Conservation (phyloP, 2,329 filamentous ascomycete genomes). For the Pezicula rhizophila region DNA sequence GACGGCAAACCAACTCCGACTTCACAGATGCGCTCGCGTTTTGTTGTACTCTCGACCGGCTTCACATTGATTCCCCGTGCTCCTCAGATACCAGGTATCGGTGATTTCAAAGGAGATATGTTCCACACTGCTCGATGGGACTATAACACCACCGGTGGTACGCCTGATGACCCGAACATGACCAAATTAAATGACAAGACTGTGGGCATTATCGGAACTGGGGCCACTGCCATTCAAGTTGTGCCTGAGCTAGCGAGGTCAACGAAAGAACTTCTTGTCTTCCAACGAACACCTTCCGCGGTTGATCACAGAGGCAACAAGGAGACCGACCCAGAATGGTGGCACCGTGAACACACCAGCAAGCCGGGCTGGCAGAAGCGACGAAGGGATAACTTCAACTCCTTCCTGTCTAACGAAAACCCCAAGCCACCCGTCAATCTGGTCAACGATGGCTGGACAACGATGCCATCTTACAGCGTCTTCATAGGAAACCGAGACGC, state of each 20-base stretch:
- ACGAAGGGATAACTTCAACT: constrained; percentile 39
- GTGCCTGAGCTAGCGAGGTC: constrained; percentile 38
- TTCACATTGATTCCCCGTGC: too few species aligned
- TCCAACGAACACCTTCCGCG: constrained; percentile 47
- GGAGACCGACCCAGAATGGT: constrained; percentile 37
- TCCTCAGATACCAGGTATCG: constrained; percentile 31
- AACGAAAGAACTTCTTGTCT: constrained; percentile 46
- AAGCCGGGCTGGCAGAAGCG: too few species aligned
- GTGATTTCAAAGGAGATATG: constrained; percentile 31
- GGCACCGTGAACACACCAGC: constrained; percentile 45
- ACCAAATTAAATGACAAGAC: constrained; percentile 23
- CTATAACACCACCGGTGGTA: constrained; percentile 35
- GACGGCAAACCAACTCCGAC: too few species aligned
- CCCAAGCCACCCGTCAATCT: constrained; percentile 32
- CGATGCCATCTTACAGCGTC: constrained; percentile 32
- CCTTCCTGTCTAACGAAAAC: constrained; percentile 28
- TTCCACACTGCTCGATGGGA: constrained; percentile 41
- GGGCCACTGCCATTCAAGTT: constrained; percentile 20
- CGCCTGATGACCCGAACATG: constrained; percentile 23
- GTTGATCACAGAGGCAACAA: constrained; percentile 33
- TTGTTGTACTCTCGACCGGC: too few species aligned
- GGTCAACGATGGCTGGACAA: constrained; percentile 44
- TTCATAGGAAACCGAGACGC: constrained; percentile 31
- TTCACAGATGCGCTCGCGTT: too few species aligned
- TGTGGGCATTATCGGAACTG: constrained; percentile 23